Percentiles rank a stretch among this genome's conserved stretches.
Conservation (phyloP, 139 green algal species). For the Chlamydomonas sp. region DNA sequence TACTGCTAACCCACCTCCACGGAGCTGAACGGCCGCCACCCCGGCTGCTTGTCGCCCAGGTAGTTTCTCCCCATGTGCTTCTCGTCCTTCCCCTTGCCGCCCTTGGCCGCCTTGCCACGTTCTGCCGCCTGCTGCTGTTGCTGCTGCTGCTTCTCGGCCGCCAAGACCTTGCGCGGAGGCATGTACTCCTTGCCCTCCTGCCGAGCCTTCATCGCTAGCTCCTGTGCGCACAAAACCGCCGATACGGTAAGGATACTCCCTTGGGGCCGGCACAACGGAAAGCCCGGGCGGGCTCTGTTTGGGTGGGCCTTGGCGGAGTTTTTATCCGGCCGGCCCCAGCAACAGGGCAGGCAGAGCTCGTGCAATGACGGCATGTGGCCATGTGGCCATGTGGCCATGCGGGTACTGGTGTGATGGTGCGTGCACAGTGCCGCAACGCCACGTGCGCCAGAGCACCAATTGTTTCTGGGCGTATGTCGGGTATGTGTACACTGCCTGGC, state of each 20-base stretch:
- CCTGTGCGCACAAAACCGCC: slow-evolving; percentile 6
- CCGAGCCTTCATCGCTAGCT: slow-evolving; percentile 51
- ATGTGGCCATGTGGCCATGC: too few species aligned
- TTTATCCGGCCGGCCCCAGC: too few species aligned
- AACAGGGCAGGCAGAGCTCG: too few species aligned
- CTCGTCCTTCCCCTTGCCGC: neutral
- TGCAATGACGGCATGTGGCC: too few species aligned
- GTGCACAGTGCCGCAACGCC: too few species aligned
- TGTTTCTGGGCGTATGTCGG: too few species aligned
- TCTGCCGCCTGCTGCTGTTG: neutral
- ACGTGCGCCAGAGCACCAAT: too few species aligned
- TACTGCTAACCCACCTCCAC: slow-evolving; percentile 7
- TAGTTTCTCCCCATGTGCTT: slow-evolving; percentile 16
- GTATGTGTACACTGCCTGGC: too few species aligned
- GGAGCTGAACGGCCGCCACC: slow-evolving; percentile 41
- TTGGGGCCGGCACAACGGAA: neutral
- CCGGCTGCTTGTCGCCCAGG: slow-evolving; percentile 35
- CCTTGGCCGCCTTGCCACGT: neutral
- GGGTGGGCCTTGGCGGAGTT: too few species aligned
- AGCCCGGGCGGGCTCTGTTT: too few species aligned
- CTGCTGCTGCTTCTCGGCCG: slow-evolving; percentile 29
- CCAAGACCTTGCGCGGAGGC: slow-evolving; percentile 6
- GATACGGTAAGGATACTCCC: too few species aligned
- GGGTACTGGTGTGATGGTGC: too few species aligned
- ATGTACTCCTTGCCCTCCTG: slow-evolving; percentile 62